These are phyloP conservation scores for Fomitiporia mediterranea DNA, from an alignment of 1,284 basidiomycete species.

Conservation along the genomic window DNA sequence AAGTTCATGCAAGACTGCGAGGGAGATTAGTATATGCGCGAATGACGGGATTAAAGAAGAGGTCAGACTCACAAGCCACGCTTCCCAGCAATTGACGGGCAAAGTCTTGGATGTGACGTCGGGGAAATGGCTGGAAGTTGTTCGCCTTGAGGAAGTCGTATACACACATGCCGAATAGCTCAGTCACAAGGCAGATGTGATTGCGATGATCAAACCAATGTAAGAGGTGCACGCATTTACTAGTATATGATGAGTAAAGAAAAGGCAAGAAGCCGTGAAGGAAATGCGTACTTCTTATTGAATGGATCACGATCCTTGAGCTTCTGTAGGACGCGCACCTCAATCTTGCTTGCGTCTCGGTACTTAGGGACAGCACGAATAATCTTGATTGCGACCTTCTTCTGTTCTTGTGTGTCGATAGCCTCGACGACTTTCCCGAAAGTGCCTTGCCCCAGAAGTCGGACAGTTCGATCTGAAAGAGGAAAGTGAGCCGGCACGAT, in stretches of 20 bases:
- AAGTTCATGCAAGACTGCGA: slow-evolving; percentile 85
- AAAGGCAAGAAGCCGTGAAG: slow-evolving; percentile 16
- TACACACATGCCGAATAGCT: slow-evolving; percentile 94
- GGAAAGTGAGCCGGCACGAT: slow-evolving; percentile 24
- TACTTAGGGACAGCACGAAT: slow-evolving; percentile 97
- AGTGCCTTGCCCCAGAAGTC: slow-evolving; percentile 93
- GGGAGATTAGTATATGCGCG: not conserved
- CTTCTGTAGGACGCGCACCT: slow-evolving; percentile 91
- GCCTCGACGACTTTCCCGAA: slow-evolving; percentile 99
- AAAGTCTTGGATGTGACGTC: slow-evolving; percentile 94
- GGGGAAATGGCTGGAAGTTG: slow-evolving; percentile 93
- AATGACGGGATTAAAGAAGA: slow-evolving; percentile 7
- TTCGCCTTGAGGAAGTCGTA: slow-evolving; percentile 99
- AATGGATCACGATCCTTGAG: slow-evolving; percentile 87
- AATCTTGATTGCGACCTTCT: slow-evolving; percentile 95
- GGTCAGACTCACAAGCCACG: slow-evolving; percentile 77
- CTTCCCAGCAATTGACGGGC: slow-evolving; percentile 89
- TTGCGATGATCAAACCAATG: slow-evolving; percentile 97
- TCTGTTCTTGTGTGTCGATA: slow-evolving; percentile 72
- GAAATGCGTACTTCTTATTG: slow-evolving; percentile 76
- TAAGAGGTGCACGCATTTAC: slow-evolving; percentile 97
- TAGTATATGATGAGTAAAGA: slow-evolving; percentile 33
- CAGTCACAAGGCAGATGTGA: slow-evolving; percentile 97
- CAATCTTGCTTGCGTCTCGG: slow-evolving; percentile 97
- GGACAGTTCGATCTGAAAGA: slow-evolving; percentile 78